A percentile compares a stretch with the other conserved stretches of the same genome.
Conservation (phyloP, 768 basidiomycete species). For the Leccinum pellstonianum region DNA sequence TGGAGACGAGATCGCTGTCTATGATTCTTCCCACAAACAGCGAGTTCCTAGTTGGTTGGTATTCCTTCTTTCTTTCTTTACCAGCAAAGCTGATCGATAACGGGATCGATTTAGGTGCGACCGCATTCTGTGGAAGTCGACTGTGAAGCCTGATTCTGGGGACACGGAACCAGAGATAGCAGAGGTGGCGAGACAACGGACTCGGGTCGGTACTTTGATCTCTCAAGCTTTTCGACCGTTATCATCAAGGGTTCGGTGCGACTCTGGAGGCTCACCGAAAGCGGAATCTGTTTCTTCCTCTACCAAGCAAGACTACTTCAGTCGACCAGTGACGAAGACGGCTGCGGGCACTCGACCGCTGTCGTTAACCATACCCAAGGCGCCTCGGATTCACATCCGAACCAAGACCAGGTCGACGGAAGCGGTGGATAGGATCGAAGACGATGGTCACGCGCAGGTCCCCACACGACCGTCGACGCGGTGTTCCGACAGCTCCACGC, state of each 20-base stretch:
- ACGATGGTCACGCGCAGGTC: not conserved
- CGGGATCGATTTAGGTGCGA: slow-evolving; percentile 60
- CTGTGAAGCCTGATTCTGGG: slow-evolving; percentile 48
- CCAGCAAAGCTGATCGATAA: slow-evolving; percentile 3
- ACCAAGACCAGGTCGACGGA: slow-evolving; percentile 30
- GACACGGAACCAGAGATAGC: slow-evolving; percentile 39
- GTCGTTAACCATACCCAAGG: slow-evolving; percentile 22
- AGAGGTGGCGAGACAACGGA: slow-evolving; percentile 37
- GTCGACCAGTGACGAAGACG: slow-evolving; percentile 17
- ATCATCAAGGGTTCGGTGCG: slow-evolving; percentile 37
- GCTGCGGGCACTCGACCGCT: slow-evolving; percentile 16
- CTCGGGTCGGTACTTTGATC: slow-evolving; percentile 53
- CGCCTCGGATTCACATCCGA: slow-evolving; percentile 16
- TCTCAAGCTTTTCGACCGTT: slow-evolving; percentile 52
- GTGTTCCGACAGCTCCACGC: slow-evolving; percentile 14
- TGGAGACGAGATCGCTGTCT: slow-evolving; percentile 60
- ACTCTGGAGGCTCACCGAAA: slow-evolving; percentile 35
- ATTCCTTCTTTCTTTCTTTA: not conserved
- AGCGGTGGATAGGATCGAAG: slow-evolving; percentile 16
- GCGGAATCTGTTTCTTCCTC: slow-evolving; percentile 21
- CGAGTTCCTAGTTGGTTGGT: slow-evolving; percentile 83
- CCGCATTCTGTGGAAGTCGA: slow-evolving; percentile 80
- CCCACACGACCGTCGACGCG: slow-evolving; percentile 13
- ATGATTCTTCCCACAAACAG: slow-evolving; percentile 78
- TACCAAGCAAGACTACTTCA: slow-evolving; percentile 24